Evolutionary conservation across 257 asterid genomes (phyloP).

Genomic region (Solanum pennellii): DNA sequence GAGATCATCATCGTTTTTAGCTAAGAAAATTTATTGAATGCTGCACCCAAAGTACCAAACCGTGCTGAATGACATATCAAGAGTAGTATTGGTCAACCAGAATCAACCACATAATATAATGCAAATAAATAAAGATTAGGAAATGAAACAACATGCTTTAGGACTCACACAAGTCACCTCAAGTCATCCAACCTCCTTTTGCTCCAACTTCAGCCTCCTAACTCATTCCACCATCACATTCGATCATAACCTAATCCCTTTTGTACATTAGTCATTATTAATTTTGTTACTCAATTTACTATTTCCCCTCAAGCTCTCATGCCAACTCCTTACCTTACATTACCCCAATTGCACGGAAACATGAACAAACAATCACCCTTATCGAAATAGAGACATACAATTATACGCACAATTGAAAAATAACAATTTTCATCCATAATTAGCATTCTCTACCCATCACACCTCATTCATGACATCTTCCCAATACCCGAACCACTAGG

Average conservation of each 20-base stretch:
- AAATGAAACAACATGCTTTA: background rate
- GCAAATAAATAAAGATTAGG: background rate
- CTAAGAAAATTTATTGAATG: background rate
- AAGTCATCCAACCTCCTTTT: background rate
- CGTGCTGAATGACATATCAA: background rate
- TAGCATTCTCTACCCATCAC: background rate
- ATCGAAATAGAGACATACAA: background rate
- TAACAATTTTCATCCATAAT: background rate
- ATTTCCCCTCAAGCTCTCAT: background rate
- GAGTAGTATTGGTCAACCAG: background rate
- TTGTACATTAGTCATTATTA: background rate
- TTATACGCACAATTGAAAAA: background rate
- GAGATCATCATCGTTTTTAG: background rate
- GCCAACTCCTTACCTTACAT: background rate
- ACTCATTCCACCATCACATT: background rate
- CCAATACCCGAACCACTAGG: background rate
- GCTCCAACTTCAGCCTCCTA: background rate
- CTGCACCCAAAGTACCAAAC: background rate
- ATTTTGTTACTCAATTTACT: background rate
- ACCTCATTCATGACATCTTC: background rate
- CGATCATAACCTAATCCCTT: background rate
- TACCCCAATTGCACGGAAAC: background rate
- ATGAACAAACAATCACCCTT: background rate
- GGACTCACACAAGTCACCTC: background rate
- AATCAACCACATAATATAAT: background rate